Percentiles rank a stretch among this genome's conserved stretches.
Evolutionary conservation across 495 filamentous ascomycete species (phyloP).

Genomic region (Thozetella sp.): DNA sequence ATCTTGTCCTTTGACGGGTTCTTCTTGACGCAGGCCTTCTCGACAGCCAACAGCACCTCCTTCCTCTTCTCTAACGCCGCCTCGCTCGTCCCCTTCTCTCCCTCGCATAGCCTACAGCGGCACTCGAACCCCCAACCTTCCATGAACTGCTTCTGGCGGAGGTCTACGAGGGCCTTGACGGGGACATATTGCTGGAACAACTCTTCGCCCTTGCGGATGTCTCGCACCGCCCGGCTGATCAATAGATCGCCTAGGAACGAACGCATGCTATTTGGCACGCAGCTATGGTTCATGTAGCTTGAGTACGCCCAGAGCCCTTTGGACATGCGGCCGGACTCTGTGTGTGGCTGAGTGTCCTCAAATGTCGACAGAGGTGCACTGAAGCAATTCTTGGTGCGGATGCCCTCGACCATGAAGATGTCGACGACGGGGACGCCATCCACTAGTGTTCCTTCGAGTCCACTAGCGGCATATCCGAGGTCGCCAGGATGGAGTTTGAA

Average conservation of each 20-base stretch:
- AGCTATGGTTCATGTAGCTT: constrained; percentile 59
- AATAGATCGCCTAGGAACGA: constrained; percentile 62
- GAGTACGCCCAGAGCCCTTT: constrained; percentile 55
- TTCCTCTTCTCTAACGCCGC: constrained; percentile 18
- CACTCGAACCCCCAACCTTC: constrained; percentile 52
- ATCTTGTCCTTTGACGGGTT: constrained; percentile 5
- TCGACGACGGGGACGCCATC: constrained; percentile 53
- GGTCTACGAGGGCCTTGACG: constrained; percentile 14
- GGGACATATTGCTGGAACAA: constrained; percentile 43
- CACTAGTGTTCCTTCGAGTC: constrained; percentile 32
- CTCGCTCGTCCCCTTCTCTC: constrained; percentile 16
- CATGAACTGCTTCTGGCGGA: constrained; percentile 20
- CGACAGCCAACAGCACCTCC: constrained; percentile 22
- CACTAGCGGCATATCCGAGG: constrained; percentile 12
- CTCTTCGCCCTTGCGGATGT: constrained; percentile 52
- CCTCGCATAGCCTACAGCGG: constrained; percentile 41
- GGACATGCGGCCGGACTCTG: constrained; percentile 22
- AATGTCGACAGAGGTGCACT: constrained; percentile 39
- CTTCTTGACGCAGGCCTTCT: constrained; percentile 23
- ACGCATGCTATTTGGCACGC: constrained; percentile 49
- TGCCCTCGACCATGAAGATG: constrained; percentile 46
- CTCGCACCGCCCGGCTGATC: constrained; percentile 47
- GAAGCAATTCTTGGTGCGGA: constrained; percentile 52
- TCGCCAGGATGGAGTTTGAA: constrained; percentile 45
- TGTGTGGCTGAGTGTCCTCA: constrained; percentile 27